phyloP scores from a whole-genome alignment of 495 filamentous ascomycete species.

The Patellaria atrata region DNA sequence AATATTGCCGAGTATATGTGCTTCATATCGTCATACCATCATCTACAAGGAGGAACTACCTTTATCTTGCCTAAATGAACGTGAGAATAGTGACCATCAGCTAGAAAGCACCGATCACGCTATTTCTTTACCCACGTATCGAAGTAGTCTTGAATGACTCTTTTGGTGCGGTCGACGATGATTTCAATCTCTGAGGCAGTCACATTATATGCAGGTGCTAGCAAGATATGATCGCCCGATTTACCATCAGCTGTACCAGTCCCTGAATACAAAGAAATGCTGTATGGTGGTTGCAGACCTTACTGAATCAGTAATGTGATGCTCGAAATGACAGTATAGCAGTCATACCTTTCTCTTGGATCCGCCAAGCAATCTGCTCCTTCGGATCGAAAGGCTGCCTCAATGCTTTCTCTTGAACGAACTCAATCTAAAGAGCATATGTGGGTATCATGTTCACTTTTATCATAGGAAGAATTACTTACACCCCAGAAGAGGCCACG shows the following conservation, averaged over 20 bases:
- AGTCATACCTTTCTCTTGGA: conserved; percentile 24
- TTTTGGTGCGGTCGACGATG: conserved; percentile 20
- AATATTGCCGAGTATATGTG: no score
- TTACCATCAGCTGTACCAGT: conserved; percentile 52
- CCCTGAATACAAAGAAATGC: conserved; percentile 56
- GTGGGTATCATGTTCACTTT: neutral
- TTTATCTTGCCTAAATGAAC: no score
- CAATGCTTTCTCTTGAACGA: conserved; percentile 39
- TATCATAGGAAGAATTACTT: conserved; percentile 1
- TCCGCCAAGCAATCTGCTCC: conserved; percentile 18
- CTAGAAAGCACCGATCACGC: no score
- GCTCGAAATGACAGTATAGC: conserved; percentile 29
- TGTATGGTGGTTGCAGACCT: conserved; percentile 31
- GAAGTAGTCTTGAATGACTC: conserved; percentile 26
- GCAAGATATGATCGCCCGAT: conserved; percentile 57
- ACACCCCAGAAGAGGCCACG: conserved; percentile 49
- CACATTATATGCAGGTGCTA: conserved; percentile 63
- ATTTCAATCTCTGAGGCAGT: conserved; percentile 22
- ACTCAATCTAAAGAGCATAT: conserved; percentile 29
- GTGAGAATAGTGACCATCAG: no score
- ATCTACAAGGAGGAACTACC: no score
- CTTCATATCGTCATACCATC: no score
- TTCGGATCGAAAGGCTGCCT: conserved; percentile 38
- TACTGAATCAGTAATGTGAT: conserved; percentile 10
- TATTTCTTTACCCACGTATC: no score